phyloP scores from a whole-genome alignment of 208 protist genomes.

The Tritrichomonas foetus region DNA sequence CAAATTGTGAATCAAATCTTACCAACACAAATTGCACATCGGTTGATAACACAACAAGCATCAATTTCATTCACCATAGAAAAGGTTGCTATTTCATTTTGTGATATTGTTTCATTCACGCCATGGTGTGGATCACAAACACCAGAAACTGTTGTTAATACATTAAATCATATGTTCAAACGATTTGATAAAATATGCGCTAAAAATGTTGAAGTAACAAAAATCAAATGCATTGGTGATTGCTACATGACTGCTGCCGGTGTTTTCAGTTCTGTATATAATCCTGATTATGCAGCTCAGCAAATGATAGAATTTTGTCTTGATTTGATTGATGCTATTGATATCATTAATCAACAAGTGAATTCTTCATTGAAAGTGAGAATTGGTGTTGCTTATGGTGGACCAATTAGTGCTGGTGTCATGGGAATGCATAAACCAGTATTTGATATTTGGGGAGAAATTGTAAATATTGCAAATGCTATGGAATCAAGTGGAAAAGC shows the following conservation, averaged over 20 bases:
- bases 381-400: no score
- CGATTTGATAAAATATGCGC: background rate
- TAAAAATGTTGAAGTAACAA: background rate
- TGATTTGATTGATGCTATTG: no score
- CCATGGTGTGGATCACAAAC: conserved; percentile 31
- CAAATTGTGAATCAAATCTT: background rate
- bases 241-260: conserved; percentile 29
- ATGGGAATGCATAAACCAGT: background rate
- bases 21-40: background rate
- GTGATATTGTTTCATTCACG: conserved; percentile 1
- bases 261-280: background rate
- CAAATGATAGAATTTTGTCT: no score
- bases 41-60: background rate
- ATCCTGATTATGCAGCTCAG: no score
- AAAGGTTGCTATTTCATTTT: background rate
- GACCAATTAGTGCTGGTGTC: no score
- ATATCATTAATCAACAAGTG: no score
- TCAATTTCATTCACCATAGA: background rate
- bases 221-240: conserved; percentile 21
- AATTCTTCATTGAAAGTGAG: no score
- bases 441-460: background rate
- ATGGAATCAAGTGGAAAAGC: background rate
- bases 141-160: background rate
- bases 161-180: conserved; percentile 13
- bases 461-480: background rate